phyloP scores from a whole-genome alignment of 306 rosid genomes.

The Ziziphus jujuba region DNA sequence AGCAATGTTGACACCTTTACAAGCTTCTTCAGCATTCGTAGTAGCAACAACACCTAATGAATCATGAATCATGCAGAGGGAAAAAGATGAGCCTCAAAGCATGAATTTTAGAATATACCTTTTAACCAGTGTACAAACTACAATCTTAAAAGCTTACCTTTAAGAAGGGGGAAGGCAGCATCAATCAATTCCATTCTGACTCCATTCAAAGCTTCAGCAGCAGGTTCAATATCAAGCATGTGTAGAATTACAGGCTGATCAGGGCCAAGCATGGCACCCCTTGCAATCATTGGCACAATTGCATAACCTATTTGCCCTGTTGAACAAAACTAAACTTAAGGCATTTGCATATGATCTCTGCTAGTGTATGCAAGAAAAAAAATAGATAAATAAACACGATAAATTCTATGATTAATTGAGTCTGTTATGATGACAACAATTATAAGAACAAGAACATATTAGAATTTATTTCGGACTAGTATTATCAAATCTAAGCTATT shows the following conservation, averaged over 20 bases:
- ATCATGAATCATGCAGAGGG: slow-evolving; percentile 1
- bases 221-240: slow-evolving; percentile 67
- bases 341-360: not conserved
- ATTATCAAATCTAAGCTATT: too few relatives aligned
- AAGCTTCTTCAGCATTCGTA: slow-evolving; percentile 66
- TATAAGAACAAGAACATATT: too few relatives aligned
- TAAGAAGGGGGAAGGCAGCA: slow-evolving; percentile 72
- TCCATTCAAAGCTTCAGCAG: slow-evolving; percentile 58
- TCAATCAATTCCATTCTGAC: slow-evolving; percentile 70
- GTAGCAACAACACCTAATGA: slow-evolving; percentile 64
- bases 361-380: too few relatives aligned
- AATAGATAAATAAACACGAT: too few relatives aligned
- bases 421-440: too few relatives aligned
- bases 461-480: too few relatives aligned
- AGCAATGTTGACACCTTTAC: slow-evolving; percentile 60
- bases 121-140: too few relatives aligned
- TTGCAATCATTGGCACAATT: slow-evolving; percentile 74
- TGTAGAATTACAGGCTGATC: slow-evolving; percentile 74
- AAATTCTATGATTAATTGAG: too few relatives aligned
- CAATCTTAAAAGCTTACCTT: slow-evolving; percentile 2
- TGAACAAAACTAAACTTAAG: slow-evolving; percentile 10
- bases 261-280: slow-evolving; percentile 70
- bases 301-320: slow-evolving; percentile 89
- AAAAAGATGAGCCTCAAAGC: not conserved
- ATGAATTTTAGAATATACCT: not conserved